phyloP scores from a whole-genome alignment of 495 filamentous ascomycete species.

The Podospora pseudoanserina region DNA sequence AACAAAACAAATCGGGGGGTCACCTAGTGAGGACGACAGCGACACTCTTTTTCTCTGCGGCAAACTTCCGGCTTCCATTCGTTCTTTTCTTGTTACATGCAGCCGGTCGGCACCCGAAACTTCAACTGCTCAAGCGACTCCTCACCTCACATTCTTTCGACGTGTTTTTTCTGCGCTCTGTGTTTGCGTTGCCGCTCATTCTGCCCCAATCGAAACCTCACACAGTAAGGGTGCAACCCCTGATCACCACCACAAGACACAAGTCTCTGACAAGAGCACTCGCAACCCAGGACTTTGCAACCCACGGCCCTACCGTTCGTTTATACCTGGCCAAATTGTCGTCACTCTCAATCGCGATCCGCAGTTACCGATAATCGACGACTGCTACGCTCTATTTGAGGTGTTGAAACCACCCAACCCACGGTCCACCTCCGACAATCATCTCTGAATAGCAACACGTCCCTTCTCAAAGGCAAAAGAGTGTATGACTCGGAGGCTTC shows the following conservation, averaged over 20 bases:
- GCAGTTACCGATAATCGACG: neutral
- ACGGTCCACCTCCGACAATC: neutral
- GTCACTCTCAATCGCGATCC: neutral
- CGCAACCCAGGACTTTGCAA: conserved; percentile 2
- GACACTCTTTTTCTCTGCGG: conserved; percentile 23
- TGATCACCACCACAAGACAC: conserved; percentile 18
- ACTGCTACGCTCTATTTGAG: neutral
- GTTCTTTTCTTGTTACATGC: conserved; percentile 11
- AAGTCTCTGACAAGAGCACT: conserved; percentile 29
- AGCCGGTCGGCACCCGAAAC: conserved; percentile 7
- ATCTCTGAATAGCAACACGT: neutral
- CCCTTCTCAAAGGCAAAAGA: neutral
- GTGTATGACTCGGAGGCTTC: conserved; percentile 3
- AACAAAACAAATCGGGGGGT: conserved; percentile 5
- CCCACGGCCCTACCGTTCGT: conserved; percentile 3
- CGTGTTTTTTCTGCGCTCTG: conserved; percentile 17
- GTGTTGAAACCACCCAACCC: neutral
- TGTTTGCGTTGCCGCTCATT: conserved; percentile 23
- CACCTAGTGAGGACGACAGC: conserved; percentile 4
- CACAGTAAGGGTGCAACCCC: conserved; percentile 19
- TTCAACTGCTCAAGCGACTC: conserved; percentile 16
- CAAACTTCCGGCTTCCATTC: conserved; percentile 9
- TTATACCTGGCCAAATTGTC: neutral
- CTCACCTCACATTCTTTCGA: conserved; percentile 9
- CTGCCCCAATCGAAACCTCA: conserved; percentile 27